Percentiles rank a stretch among this genome's conserved stretches.
Conservation (phyloP, 2,329 filamentous ascomycete genomes). For the Thielaviopsis populi region DNA sequence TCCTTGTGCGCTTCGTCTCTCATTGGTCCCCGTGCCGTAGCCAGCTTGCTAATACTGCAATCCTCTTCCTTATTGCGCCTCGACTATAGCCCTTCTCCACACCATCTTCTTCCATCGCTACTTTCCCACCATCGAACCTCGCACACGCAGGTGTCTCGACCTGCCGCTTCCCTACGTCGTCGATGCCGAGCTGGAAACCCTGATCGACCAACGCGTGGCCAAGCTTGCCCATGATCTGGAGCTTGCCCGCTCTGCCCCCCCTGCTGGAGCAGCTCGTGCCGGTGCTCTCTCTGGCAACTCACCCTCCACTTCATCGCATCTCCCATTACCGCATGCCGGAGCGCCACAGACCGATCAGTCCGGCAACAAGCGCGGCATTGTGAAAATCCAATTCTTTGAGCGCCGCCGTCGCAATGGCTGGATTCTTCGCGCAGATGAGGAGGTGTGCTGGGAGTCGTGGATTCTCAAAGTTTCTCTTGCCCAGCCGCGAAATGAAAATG, state of each 20-base stretch:
- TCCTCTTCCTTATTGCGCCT: slow-evolving; percentile 8
- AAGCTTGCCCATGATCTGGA: slow-evolving; percentile 33
- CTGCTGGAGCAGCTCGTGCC: slow-evolving; percentile 20
- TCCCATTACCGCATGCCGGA: slow-evolving; percentile 11
- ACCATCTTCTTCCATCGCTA: slow-evolving; percentile 98
- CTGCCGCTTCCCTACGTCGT: slow-evolving; percentile 79
- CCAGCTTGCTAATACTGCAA: slow-evolving; percentile 10
- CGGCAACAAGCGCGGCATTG: slow-evolving; percentile 55
- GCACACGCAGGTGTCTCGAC: slow-evolving; percentile 78
- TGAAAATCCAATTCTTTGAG: slow-evolving; percentile 88
- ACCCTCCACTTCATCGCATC: slow-evolving; percentile 1
- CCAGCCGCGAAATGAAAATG: slow-evolving; percentile 73
- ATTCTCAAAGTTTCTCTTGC: slow-evolving; percentile 85
- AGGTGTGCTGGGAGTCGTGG: slow-evolving; percentile 96
- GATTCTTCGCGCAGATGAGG: slow-evolving; percentile 70
- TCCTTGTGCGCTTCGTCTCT: slow-evolving; percentile 14
- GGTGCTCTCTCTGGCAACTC: slow-evolving; percentile 17
- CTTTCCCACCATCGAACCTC: slow-evolving; percentile 73
- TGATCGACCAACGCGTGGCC: slow-evolving; percentile 78
- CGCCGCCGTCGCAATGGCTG: slow-evolving; percentile 72
- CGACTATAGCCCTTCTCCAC: slow-evolving; percentile 61
- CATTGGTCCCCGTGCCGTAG: slow-evolving; percentile 16
- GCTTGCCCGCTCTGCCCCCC: neutral
- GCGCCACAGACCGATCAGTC: slow-evolving; percentile 16
- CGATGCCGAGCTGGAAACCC: slow-evolving; percentile 78